Evolutionary conservation across 2,329 filamentous ascomycete genomes (phyloP), one percentile per base, ranked within the genome.

Genomic region (Epichloe hybrida): DNA sequence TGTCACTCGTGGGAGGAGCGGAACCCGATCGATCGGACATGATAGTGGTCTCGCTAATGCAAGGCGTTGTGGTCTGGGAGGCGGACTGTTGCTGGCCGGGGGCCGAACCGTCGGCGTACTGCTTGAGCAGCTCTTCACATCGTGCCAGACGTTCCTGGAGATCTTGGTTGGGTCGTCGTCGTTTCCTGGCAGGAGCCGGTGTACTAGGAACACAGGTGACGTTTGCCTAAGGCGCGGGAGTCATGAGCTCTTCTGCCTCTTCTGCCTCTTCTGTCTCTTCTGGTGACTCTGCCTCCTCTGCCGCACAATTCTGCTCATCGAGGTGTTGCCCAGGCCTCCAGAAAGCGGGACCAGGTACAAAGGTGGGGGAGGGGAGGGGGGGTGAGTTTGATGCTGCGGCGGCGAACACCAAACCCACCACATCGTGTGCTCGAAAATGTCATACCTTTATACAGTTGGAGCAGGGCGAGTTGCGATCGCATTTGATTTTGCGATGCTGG

Each of bases 401-500:
- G 17, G 17, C 17, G 17, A 13, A n/a, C 34, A 21, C 21, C 13
- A 38, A 38, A 38, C 5, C 15, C 44, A 21, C 34, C 36, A 17
- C 5, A 15, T 31, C 13, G n/a, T 7, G 40, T 20, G 9, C 21
- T n/a, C 5, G 36, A 46, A 34, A 48, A 11, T 20, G 40, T 60
- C 65, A 54, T 57, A 80, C 77, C 72, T 80, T 81, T 60, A 75
- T 64, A 56, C 77, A 81, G 57, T 81, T 80, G 52, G 76, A 73
- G 58, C 77, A 81, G 4, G 77, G 78, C 40, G 73, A 77, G 41
- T 72, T 73, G 53, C 77, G 72, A 58, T 81, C 77, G 63, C 78
- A 81, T 62, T 79, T 80, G 64, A 80, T 80, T 65, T 81, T 81
- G 58, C 78, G 73, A 59, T 77, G 74, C 60, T 81, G 77, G 59